Conservation (phyloP, 2,329 filamentous ascomycete genomes). For the Xylariaceae sp. region DNA sequence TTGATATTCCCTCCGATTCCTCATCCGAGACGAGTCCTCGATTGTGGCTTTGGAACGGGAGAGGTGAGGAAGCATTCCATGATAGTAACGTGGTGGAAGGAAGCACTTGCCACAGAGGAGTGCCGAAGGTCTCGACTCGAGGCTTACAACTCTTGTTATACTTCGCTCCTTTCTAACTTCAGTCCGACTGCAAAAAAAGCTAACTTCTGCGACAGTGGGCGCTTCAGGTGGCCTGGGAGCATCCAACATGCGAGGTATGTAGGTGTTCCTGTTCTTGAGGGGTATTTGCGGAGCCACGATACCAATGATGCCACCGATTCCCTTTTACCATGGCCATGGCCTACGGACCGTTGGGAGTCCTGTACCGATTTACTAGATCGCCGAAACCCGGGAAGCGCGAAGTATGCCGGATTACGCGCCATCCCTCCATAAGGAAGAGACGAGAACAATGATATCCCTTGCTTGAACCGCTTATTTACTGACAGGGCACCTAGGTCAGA, state of each 20-base stretch:
- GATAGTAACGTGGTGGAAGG: too few species aligned
- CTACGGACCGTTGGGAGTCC: too few species aligned
- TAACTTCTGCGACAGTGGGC: slow-evolving; percentile 47
- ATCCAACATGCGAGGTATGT: slow-evolving; percentile 59
- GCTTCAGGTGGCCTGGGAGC: slow-evolving; percentile 57
- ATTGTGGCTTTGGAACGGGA: slow-evolving; percentile 68
- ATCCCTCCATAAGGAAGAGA: too few species aligned
- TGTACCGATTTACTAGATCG: too few species aligned
- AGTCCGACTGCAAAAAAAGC: not conserved
- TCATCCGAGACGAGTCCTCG: slow-evolving; percentile 55
- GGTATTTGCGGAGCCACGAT: too few species aligned
- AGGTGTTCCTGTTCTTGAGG: slow-evolving; percentile 4
- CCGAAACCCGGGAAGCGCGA: too few species aligned
- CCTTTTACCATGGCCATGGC: not conserved
- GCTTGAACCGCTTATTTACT: slow-evolving; percentile 8
- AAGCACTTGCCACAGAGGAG: too few species aligned
- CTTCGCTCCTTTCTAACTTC: not conserved
- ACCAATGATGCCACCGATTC: slow-evolving; percentile 1
- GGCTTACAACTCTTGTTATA: too few species aligned
- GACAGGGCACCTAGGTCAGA: slow-evolving; percentile 48
- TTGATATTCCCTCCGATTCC: slow-evolving; percentile 65
- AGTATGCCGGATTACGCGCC: not conserved
- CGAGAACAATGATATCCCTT: not conserved
- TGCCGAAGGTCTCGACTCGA: too few species aligned
- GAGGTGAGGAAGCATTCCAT: slow-evolving; percentile 30